These are phyloP conservation scores for Colletotrichum sp. DNA, from an alignment of 2,329 filamentous ascomycete species.

Conservation along the genomic window DNA sequence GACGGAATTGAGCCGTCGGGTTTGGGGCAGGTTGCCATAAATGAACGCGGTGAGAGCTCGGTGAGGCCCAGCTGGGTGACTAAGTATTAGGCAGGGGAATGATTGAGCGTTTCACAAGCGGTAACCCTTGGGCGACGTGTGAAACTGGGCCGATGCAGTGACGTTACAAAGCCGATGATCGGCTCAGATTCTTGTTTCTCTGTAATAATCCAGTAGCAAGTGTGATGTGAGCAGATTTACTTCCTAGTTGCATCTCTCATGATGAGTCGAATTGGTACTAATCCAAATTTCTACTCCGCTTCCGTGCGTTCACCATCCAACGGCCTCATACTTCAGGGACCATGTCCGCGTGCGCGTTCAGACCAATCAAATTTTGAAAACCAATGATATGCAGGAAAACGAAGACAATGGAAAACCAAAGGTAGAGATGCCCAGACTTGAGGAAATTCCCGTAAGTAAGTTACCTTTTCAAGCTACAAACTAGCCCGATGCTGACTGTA, in stretches of 20 bases:
- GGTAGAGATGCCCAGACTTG: not conserved
- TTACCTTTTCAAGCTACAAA: not conserved
- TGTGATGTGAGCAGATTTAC: not conserved
- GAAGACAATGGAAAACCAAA: rapidly evolving
- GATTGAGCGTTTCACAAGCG: not conserved
- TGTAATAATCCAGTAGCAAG: not conserved
- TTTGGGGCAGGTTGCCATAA: not conserved
- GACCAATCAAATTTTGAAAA: not conserved
- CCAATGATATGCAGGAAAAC: not conserved
- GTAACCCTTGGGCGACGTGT: not conserved
- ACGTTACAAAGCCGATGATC: not conserved
- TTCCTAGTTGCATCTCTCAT: not conserved
- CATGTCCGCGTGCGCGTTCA: not conserved
- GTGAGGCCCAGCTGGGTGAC: not conserved
- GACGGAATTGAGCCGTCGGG: not conserved
- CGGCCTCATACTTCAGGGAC: not conserved
- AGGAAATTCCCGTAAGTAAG: not conserved
- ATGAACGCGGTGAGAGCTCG: not conserved
- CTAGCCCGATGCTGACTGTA: not conserved
- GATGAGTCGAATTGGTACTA: not conserved
- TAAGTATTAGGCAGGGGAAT: not conserved
- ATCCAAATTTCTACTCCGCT: not conserved
- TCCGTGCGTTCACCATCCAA: not conserved
- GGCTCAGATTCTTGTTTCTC: not conserved
- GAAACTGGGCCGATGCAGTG: not conserved